phyloP scores from a whole-genome alignment of 805 yeast species.

The Sporopachydermia quercuum region DNA sequence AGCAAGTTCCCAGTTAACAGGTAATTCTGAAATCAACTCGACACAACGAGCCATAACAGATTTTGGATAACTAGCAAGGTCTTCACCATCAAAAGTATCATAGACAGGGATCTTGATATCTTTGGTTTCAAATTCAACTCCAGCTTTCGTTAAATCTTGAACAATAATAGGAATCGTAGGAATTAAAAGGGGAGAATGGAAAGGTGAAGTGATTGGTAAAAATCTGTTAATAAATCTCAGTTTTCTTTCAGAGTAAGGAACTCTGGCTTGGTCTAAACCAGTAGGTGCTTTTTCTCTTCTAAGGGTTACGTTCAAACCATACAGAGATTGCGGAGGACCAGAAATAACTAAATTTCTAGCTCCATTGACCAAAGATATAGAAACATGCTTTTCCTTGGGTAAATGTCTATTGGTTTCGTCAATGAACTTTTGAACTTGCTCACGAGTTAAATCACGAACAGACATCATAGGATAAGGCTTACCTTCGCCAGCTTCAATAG shows the following conservation, averaged over 20 bases:
- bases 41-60: conserved; percentile 57
- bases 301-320: conserved; percentile 84
- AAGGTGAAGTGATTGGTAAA: conserved; percentile 90
- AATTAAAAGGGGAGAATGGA: conserved; percentile 79
- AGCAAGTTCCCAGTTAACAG: conserved; percentile 91
- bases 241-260: conserved; percentile 89
- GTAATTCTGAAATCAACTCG: conserved; percentile 71
- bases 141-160: conserved; percentile 46
- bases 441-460: conserved; percentile 70
- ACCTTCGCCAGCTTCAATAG: conserved; percentile 90
- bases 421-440: conserved; percentile 66
- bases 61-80: conserved; percentile 42
- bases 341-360: conserved; percentile 90
- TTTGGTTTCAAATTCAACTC: conserved; percentile 37
- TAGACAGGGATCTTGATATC: conserved; percentile 73
- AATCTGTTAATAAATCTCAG: conserved; percentile 86
- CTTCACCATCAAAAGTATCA: conserved; percentile 78
- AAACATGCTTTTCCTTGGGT: conserved; percentile 82
- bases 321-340: conserved; percentile 96
- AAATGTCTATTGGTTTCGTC: conserved; percentile 84
- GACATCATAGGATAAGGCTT: conserved; percentile 96
- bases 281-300: conserved; percentile 91
- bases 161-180: conserved; percentile 55
- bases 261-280: conserved; percentile 89
- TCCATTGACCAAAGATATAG: conserved; percentile 85